Evolutionary conservation across 2,329 filamentous ascomycete genomes (phyloP).

Genomic region (Ophiostoma perfectum): DNA sequence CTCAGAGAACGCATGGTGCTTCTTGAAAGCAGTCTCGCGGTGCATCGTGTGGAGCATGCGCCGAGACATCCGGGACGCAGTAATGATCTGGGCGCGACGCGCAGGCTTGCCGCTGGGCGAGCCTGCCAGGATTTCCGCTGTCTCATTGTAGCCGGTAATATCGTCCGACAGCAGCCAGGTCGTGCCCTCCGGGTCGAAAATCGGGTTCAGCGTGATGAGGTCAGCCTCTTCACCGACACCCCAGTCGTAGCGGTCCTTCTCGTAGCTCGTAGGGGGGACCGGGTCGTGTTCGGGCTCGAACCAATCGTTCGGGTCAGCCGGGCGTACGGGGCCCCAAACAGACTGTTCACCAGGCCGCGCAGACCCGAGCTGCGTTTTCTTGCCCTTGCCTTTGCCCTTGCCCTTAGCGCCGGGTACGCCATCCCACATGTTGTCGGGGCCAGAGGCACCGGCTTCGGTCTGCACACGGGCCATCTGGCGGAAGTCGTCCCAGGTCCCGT

Average conservation of each 20-base stretch:
- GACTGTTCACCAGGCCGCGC: constrained; percentile 46
- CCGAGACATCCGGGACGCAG: constrained; percentile 75
- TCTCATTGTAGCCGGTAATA: constrained; percentile 75
- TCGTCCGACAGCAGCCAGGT: constrained; percentile 78
- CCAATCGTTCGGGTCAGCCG: constrained; percentile 61
- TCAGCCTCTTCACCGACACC: constrained; percentile 78
- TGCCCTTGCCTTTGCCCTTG: constrained; percentile 33
- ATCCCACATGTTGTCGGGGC: constrained; percentile 63
- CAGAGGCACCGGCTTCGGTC: constrained; percentile 62
- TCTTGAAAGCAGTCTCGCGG: constrained; percentile 74
- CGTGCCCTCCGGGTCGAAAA: constrained; percentile 83
- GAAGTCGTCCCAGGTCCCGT: constrained; percentile 77
- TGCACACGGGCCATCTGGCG: constrained; percentile 70
- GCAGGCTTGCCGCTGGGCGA: constrained; percentile 54
- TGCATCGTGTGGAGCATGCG: constrained; percentile 83
- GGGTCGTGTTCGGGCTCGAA: constrained; percentile 70
- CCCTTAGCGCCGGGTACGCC: constrained; percentile 37
- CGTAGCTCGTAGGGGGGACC: constrained; percentile 62
- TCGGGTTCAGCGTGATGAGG: constrained; percentile 70
- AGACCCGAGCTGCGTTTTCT: constrained; percentile 19
- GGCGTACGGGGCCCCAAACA: constrained; percentile 80
- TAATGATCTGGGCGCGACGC: constrained; percentile 82
- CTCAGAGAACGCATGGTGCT: constrained; percentile 88
- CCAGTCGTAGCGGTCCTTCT: constrained; percentile 78
- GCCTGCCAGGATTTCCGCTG: constrained; percentile 27